A percentile compares a stretch with the other conserved stretches of the same genome.
Conservation (phyloP, 805 yeast species). For the Metschnikowia arizonensis region DNA sequence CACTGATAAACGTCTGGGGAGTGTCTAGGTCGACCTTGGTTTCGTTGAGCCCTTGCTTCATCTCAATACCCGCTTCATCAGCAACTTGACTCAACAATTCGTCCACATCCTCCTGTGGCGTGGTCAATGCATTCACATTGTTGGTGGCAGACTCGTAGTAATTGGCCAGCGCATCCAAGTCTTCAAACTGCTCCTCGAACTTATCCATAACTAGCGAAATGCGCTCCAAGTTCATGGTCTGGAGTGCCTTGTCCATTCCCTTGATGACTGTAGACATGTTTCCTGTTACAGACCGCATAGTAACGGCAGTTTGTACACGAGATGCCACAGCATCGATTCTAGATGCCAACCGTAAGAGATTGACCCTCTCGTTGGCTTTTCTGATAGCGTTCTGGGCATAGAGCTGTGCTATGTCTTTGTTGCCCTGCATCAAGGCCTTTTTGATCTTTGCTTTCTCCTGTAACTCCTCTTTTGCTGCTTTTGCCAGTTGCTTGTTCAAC, state of each 20-base stretch:
- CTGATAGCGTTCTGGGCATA: constrained; percentile 96
- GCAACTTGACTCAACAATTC: constrained; percentile 87
- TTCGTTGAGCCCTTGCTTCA: constrained; percentile 76
- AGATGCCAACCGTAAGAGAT: constrained; percentile 75
- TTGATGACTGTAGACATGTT: constrained; percentile 89
- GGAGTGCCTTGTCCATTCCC: constrained; percentile 96
- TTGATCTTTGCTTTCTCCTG: constrained; percentile 84
- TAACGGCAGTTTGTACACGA: constrained; percentile 94
- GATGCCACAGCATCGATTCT: constrained; percentile 95
- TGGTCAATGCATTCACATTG: constrained; percentile 79
- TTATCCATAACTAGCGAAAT: constrained; percentile 96
- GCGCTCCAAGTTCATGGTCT: constrained; percentile 89
- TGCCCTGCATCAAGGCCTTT: constrained; percentile 80
- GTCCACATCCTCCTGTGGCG: constrained; percentile 96
- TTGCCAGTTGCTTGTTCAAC: constrained; percentile 81
- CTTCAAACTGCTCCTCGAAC: constrained; percentile 94
- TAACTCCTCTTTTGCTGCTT: constrained; percentile 86
- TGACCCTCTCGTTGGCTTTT: constrained; percentile 81
- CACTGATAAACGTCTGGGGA: constrained; percentile 43
- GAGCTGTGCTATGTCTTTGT: constrained; percentile 85
- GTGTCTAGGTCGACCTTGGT: constrained; percentile 48
- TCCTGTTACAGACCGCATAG: constrained; percentile 92
- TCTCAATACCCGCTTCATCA: constrained; percentile 94
- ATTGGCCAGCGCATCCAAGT: constrained; percentile 86
- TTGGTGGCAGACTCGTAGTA: constrained; percentile 90